Conservation (phyloP, 2,329 filamentous ascomycete genomes). For the Exophiala spinifera region DNA sequence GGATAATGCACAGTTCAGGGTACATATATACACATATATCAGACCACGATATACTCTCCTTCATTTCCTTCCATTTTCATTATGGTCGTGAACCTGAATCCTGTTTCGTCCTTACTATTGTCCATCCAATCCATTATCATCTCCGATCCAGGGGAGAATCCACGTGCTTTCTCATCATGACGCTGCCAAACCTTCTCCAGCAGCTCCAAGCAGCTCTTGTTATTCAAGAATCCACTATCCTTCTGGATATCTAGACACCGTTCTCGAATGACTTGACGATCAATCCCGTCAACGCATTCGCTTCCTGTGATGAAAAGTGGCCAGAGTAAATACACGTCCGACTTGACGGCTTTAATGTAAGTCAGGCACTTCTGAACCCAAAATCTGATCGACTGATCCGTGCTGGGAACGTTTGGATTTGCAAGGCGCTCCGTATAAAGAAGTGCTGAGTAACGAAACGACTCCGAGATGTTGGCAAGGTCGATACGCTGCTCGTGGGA, state of each 20-base stretch:
- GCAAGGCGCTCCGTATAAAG: conserved; percentile 87
- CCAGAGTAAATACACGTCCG: conserved; percentile 89
- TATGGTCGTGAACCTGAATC: conserved; percentile 38
- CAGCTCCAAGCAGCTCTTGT: conserved; percentile 78
- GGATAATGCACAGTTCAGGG: background rate
- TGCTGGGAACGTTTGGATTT: conserved; percentile 68
- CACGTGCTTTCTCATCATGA: conserved; percentile 9
- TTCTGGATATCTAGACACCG: conserved; percentile 83
- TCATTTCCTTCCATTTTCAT: conserved; percentile 38
- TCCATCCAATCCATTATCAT: background rate
- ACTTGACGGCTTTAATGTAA: conserved; percentile 75
- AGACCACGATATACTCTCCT: conserved; percentile 42
- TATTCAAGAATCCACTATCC: conserved; percentile 90
- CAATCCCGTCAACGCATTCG: conserved; percentile 77
- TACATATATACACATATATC: background rate
- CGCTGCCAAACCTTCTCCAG: conserved; percentile 75
- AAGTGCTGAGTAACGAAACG: conserved; percentile 83
- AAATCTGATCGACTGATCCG: conserved; percentile 74
- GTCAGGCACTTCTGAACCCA: conserved; percentile 78
- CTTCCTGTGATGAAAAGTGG: conserved; percentile 86
- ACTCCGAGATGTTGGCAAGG: conserved; percentile 78
- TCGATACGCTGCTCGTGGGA: conserved; percentile 66
- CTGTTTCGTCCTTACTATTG: conserved; percentile 20
- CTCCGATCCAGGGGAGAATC: background rate
- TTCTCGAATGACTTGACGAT: conserved; percentile 73